A percentile compares a stretch with the other conserved stretches of the same genome.
Evolutionary conservation across 1,284 basidiomycete genomes (phyloP).

Genomic region (Ganoderma boninense): DNA sequence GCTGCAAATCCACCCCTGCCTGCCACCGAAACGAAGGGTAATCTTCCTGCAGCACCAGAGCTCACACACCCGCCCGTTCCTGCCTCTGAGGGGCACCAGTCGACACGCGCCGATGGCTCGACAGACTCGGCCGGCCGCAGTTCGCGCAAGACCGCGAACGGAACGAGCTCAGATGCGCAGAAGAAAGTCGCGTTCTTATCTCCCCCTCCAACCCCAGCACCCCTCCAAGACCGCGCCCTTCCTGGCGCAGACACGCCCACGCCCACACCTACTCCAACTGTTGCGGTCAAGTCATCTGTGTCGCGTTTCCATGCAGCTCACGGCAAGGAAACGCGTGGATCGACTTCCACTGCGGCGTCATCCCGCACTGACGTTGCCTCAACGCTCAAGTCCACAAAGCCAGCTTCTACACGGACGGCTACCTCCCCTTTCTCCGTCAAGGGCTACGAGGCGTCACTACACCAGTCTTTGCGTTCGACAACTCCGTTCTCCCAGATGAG

Average conservation of each 20-base stretch:
- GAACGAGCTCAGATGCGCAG: constrained; percentile 57
- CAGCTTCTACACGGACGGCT: constrained; percentile 66
- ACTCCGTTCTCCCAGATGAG: constrained; percentile 85
- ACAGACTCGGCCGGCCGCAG: constrained; percentile 58
- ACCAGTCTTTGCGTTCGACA: constrained; percentile 73
- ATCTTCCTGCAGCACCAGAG: constrained; percentile 36
- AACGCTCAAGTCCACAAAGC: constrained; percentile 46
- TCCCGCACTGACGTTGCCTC: constrained; percentile 53
- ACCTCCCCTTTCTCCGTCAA: constrained; percentile 69
- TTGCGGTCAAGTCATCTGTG: constrained; percentile 65
- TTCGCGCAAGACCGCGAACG: constrained; percentile 62
- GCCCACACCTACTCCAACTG: constrained; percentile 33
- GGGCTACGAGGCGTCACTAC: constrained; percentile 54
- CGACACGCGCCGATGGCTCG: constrained; percentile 39
- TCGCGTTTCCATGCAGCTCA: constrained; percentile 79
- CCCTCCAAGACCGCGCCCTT: constrained; percentile 46
- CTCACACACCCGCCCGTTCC: constrained; percentile 41
- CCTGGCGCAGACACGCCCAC: constrained; percentile 50
- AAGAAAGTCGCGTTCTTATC: constrained; percentile 89
- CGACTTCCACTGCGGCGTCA: constrained; percentile 62
- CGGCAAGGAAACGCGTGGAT: constrained; percentile 73
- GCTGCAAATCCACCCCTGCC: constrained; percentile 35
- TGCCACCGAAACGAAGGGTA: constrained; percentile 33
- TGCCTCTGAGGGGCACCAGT: constrained; percentile 33
- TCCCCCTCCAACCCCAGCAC: constrained; percentile 70